These are phyloP conservation scores for Leishmania guyanensis DNA, from an alignment of 208 protist species.

Conservation along the genomic window DNA sequence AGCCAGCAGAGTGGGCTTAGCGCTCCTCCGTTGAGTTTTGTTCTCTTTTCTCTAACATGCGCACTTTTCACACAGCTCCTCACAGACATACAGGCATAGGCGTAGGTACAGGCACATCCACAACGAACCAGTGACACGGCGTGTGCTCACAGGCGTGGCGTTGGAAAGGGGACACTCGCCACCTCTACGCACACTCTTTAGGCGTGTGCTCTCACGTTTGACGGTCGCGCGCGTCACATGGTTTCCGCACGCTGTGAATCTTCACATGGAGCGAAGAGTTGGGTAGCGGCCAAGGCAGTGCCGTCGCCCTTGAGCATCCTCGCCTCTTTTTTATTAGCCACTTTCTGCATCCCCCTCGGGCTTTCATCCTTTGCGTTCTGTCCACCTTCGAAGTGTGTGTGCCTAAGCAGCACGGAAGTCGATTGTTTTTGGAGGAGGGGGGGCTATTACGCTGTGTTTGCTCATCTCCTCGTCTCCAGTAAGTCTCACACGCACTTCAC, in stretches of 20 bases:
- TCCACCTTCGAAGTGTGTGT: not conserved
- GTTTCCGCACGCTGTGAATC: not conserved
- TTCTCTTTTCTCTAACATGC: not conserved
- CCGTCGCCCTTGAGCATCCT: not conserved
- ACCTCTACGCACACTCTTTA: not conserved
- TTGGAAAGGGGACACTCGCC: not conserved
- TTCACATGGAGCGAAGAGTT: too few species aligned
- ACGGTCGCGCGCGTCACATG: not conserved
- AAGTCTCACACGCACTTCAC: not conserved
- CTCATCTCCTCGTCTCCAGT: not conserved
- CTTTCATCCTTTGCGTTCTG: not conserved
- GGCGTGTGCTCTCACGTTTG: not conserved
- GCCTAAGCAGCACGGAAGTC: not conserved
- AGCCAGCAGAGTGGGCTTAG: not conserved
- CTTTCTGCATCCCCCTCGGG: not conserved
- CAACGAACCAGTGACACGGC: not conserved
- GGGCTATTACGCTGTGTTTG: not conserved
- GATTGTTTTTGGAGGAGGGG: not conserved
- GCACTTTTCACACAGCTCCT: not conserved
- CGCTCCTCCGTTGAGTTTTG: not conserved
- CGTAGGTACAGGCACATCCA: not conserved
- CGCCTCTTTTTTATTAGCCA: not conserved
- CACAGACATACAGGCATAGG: not conserved
- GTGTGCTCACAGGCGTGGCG: not conserved
- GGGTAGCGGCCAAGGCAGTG: not conserved